Evolutionary conservation across 805 yeast genomes (phyloP), one percentile per base, ranked within the genome.

Genomic region (Pichia gijzeniarum): DNA sequence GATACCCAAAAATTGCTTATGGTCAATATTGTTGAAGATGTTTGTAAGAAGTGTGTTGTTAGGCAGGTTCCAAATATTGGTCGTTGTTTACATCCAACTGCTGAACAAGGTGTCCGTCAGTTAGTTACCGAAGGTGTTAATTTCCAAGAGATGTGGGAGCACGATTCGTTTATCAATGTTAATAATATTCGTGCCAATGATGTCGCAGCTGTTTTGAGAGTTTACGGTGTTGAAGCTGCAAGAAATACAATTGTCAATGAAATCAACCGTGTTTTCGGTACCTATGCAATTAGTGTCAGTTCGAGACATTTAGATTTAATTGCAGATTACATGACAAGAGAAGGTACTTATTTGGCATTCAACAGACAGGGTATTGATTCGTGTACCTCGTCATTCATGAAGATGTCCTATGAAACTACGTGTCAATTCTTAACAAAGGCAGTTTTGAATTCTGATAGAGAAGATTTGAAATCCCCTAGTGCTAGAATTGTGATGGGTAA

Each of bases 241-340:
- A 80, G 99, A 68, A 88, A 89, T 66, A 93, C 99, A 30, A 86
- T 93, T 71, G 98, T 89, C 27, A 83, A 87, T 59, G 99, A 93
- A 74, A 86, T 93, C 64, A 85, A 86, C 69, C 85, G 87, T 57
- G 99, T 93, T 57, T 93, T 93, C 79, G 87, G 88, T 49, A 89
- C 95, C 44, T 93, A 93, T 68, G 98, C 98, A 59, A 93, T 93
- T 62, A 71, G 89, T 48, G 99, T 93, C 48, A 84, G 93, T 46
- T 72, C 79, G 44, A 87, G 99, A 66, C 99, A 93, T 71, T 79
- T 93, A 69, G 99, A 93, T 63, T 79, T 93, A 64, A 83, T 93
- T 65, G 99, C 95, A 53, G 99, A 93, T 67, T 86, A 87, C 88
- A 93, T 93, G 99, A 93, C 99, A 5, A 81, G 99, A 68, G 98